Base-by-base conservation (phyloP, 306 rosid species). In the Alnus glutinosa region DNA sequence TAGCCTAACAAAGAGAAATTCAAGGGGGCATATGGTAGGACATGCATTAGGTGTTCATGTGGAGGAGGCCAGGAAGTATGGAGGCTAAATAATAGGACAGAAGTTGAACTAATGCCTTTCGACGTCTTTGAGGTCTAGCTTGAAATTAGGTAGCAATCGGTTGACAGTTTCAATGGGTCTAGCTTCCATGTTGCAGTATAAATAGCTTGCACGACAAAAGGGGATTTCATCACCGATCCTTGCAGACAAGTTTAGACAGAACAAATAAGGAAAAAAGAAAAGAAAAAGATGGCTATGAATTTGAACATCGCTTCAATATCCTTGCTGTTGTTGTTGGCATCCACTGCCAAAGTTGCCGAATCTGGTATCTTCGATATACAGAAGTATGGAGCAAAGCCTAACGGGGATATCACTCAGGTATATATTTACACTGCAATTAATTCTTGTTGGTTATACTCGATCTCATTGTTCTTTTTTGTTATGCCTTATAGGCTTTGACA, bases 321-420 rank as follows among this genome's bases (percentile, higher is more conserved):
- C 11, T 8, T 74, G 34, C 4, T 68, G 2, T 36, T 37, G 5
- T 34, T 66, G 44, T 19, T 59, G 13, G 46, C 42, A n/a, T 48
- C 44, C 10, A 62, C 62, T 9, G 34, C 19, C 8, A 66, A 61
- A 1, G 74, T 49, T 10, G 83, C 67, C 15, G 59, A 72, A 76
- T 23, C 47, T 37, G 11, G 28, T 23, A 23, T 23, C 2, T 76
- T 76, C 3, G 78, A 82, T 7, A 36, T 85, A 34, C 47, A 64
- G 0, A 52, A 12, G 8, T 81, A 71, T 39, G 82, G 82, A 19
- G 88, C 63, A 57, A 55, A 71, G 48, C 32, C 77, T 13, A 61
- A 69, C 4, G 12, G 10, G 16, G 87, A 84, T 34, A 46, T 76
- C 2, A 64, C 73, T 1, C 32, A 55, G 84, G 87, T 84, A 76